phyloP scores from a whole-genome alignment of 768 basidiomycete species.

The Lactifluus rugatus region DNA sequence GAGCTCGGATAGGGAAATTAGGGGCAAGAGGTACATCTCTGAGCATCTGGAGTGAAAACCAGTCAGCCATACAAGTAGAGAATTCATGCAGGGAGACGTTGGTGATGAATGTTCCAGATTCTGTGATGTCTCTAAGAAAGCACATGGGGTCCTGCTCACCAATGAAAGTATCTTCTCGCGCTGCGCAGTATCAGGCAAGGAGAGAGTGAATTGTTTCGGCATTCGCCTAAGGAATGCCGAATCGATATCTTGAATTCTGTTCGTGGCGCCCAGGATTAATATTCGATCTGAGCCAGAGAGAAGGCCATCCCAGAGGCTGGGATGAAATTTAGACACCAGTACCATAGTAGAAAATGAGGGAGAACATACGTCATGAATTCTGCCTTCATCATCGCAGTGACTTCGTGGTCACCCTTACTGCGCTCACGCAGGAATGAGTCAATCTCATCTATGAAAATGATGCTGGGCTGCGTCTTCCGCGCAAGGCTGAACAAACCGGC shows the following conservation, averaged over 20 bases:
- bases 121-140: not conserved
- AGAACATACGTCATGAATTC: conserved; percentile 79
- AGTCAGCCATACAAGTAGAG: not conserved
- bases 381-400: conserved; percentile 97
- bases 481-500: conserved; percentile 91
- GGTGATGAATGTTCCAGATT: not conserved
- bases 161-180: conserved; percentile 75
- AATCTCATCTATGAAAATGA: conserved; percentile 99
- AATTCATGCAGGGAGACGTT: not conserved
- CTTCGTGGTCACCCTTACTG: conserved; percentile 86
- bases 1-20: conserved; percentile 45
- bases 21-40: conserved; percentile 60
- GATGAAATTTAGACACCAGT: not conserved
- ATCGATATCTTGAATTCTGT: conserved; percentile 89
- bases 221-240: conserved; percentile 85
- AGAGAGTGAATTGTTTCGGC: conserved; percentile 91
- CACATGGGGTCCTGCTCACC: conserved; percentile 32
- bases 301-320: conserved; percentile 91
- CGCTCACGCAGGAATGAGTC: conserved; percentile 90
- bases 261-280: conserved; percentile 89
- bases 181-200: conserved; percentile 69
- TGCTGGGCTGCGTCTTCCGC: conserved; percentile 84
- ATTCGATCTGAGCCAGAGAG: conserved; percentile 73
- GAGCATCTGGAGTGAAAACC: conserved; percentile 56
- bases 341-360: not conserved